A percentile compares a stretch with the other conserved stretches of the same genome.
These are phyloP conservation scores for Fusarium piperis DNA, from an alignment of 2,329 filamentous ascomycete species.

Conservation along the genomic window DNA sequence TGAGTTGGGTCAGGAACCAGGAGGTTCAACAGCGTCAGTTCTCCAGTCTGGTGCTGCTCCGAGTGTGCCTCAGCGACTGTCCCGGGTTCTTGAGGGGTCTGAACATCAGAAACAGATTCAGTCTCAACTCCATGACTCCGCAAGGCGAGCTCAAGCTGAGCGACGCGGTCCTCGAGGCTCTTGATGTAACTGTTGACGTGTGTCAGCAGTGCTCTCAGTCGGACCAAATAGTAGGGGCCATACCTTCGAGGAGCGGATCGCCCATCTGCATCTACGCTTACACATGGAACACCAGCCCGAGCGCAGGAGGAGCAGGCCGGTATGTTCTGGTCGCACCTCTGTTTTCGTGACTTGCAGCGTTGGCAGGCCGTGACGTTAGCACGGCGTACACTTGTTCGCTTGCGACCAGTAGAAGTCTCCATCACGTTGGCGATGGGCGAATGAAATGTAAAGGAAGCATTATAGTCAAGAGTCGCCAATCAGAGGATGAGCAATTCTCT, in stretches of 20 bases:
- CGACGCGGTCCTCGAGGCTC: slow-evolving; percentile 39
- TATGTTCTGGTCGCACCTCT: slow-evolving; percentile 36
- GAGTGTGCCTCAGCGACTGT: not conserved
- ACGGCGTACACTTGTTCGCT: slow-evolving; percentile 24
- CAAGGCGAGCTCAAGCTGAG: slow-evolving; percentile 32
- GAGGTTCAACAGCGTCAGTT: not conserved
- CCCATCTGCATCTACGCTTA: slow-evolving; percentile 30
- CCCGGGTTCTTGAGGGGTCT: not conserved
- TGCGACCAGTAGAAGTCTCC: not conserved
- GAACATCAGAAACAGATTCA: not conserved
- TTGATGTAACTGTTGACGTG: slow-evolving; percentile 35
- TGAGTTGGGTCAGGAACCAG: not conserved
- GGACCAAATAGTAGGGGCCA: not conserved
- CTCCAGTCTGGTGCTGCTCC: not conserved
- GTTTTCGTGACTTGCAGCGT: slow-evolving; percentile 32
- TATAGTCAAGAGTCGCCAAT: not conserved
- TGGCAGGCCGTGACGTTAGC: slow-evolving; percentile 36
- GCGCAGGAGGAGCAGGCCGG: slow-evolving; percentile 32
- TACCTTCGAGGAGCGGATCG: slow-evolving; percentile 27
- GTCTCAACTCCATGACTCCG: slow-evolving; percentile 9
- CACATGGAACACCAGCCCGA: slow-evolving; percentile 22
- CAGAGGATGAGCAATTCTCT: not conserved
- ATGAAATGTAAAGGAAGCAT: not conserved
- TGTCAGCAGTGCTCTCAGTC: not conserved
- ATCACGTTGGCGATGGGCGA: not conserved